These are phyloP conservation scores for Podila clonocystis DNA, from an alignment of 192 early-diverging fungal species.

Conservation along the genomic window DNA sequence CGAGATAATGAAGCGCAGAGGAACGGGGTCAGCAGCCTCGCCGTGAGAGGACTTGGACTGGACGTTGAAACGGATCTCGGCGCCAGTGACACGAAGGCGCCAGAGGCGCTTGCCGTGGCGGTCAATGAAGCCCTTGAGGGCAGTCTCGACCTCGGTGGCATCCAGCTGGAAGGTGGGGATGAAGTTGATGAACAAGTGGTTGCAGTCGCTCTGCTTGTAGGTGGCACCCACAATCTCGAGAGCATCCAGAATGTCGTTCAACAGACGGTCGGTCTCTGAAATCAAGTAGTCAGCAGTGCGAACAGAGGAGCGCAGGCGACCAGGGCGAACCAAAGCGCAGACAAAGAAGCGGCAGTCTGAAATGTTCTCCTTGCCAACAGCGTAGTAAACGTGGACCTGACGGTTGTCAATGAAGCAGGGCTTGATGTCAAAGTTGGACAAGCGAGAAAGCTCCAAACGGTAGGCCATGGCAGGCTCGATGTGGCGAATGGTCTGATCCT, in stretches of 20 bases:
- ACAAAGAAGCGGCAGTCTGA: constrained; percentile 98
- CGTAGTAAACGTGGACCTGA: constrained; percentile 97
- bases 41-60: constrained; percentile 68
- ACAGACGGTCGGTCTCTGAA: constrained; percentile 92
- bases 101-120: constrained; percentile 95
- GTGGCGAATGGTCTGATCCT: constrained; percentile 96
- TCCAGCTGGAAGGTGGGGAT: constrained; percentile 95
- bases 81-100: constrained; percentile 94
- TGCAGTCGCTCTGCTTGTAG: constrained; percentile 97
- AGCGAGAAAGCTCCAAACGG: constrained; percentile 91
- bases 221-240: constrained; percentile 92
- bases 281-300: constrained; percentile 94
- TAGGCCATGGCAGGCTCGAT: constrained; percentile 99
- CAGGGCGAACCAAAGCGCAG: constrained; percentile 94
- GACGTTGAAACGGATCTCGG: constrained; percentile 95
- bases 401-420: constrained; percentile 95
- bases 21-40: constrained; percentile 59
- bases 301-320: constrained; percentile 80
- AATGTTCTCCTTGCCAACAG: constrained; percentile 92
- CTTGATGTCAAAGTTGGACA: constrained; percentile 96
- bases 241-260: constrained; percentile 95
- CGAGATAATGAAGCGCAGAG: constrained; percentile 91
- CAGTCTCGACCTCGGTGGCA: constrained; percentile 81
- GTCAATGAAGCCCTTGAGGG: constrained; percentile 89
- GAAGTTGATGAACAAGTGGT: constrained; percentile 99